A percentile compares a stretch with the other conserved stretches of the same genome.
Evolutionary conservation across 2,329 filamentous ascomycete genomes (phyloP).

Genomic region (Paecilomyces sp.): DNA sequence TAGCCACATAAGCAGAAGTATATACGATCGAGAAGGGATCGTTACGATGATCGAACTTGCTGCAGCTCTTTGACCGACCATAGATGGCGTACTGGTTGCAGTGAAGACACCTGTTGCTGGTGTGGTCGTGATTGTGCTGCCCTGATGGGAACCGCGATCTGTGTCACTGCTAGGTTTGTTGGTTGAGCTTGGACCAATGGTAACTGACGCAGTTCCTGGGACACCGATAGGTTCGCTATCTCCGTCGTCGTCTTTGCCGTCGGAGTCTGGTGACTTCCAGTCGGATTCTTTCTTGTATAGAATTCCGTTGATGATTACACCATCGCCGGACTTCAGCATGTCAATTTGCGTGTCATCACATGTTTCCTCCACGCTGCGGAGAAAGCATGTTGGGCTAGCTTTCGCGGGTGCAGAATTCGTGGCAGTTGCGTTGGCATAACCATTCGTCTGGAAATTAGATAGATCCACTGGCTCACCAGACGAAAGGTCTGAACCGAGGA

Average conservation of each 20-base stretch:
- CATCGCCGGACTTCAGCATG: conserved; percentile 43
- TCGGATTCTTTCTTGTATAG: conserved; percentile 38
- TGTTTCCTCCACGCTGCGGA: conserved; percentile 45
- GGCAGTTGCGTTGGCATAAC: conserved; percentile 51
- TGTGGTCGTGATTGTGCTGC: conserved; percentile 14
- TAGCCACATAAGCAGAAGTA: not conserved
- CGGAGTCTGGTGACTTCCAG: conserved; percentile 25
- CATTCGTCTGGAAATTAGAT: conserved; percentile 49
- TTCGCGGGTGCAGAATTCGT: conserved; percentile 46
- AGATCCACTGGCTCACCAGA: conserved; percentile 46
- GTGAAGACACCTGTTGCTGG: conserved; percentile 22
- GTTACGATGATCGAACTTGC: not conserved
- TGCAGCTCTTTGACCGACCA: not conserved
- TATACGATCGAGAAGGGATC: not conserved
- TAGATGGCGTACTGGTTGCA: conserved; percentile 18
- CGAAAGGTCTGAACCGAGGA: conserved; percentile 43
- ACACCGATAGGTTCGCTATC: conserved; percentile 15
- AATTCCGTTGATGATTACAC: conserved; percentile 55
- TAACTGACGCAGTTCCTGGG: conserved; percentile 17
- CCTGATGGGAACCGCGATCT: conserved; percentile 2
- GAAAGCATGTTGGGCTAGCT: conserved; percentile 52
- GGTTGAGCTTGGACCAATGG: conserved; percentile 9
- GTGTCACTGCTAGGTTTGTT: not conserved
- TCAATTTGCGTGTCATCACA: conserved; percentile 48
- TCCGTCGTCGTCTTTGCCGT: not conserved